Base-by-base conservation (phyloP, 2,329 filamentous ascomycete genomes). In the Gnomoniopsis sp. region DNA sequence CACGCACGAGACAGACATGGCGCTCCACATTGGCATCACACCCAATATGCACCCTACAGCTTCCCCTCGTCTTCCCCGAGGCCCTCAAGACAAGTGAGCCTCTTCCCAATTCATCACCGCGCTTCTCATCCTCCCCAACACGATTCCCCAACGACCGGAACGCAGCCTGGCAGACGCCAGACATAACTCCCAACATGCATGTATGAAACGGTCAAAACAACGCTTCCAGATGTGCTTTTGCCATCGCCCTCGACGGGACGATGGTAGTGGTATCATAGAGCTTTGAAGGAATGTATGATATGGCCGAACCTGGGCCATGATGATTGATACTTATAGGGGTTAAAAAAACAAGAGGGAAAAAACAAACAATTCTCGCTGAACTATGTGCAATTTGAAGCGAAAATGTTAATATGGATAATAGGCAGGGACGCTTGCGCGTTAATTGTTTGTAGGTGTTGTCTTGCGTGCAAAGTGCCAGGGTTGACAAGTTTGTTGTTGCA, bases 371-470 rank as follows among this genome's bases (percentile, higher is more conserved):
- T 49, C 30, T 10, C 43, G 21, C 19, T 30, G 26, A 56, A 58
- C 22, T 61, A 61, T 61, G 50, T 61, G 59, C 55, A 61, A 55
- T 51, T 49, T 41, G 58, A 59, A 59, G 56, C n/a, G 59, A 61
- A 61, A 22, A 26, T 44, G 44, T 49, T 53, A 21, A 22, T 26
- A 52, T 33, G 11, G 11, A 14, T 46, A 21, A 23, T 47, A 53
- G 46, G 49, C 48, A 44, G 30, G 47, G 55, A 51, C 41, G 50
- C 50, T 55, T 36, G 48, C 53, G 55, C 38, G 55, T 41, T 44
- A 12, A 30, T 33, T 41, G 12, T 22, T 30, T 33, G 26, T 33
- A 19, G 12, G 19, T 53, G 38, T 8, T 43, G 41, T 30, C n/a
- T 53, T 38, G n/a, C n/a, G 36, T 21, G 19, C 15, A 21, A 23